Evolutionary conservation across 805 yeast species (phyloP).

Genomic region (Suhomyces xylopsoci): DNA sequence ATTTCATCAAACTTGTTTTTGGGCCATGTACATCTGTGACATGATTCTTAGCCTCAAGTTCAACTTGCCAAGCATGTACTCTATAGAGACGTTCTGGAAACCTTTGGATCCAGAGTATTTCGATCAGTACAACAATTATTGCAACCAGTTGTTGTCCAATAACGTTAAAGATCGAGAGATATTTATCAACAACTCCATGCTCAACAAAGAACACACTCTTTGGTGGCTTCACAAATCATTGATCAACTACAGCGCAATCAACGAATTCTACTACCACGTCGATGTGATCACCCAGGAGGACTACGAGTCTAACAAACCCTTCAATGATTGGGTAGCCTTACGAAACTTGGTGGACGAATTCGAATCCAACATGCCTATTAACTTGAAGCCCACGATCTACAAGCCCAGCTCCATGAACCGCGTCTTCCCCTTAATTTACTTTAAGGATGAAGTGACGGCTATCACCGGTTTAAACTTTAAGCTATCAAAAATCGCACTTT

Average conservation of each 20-base stretch:
- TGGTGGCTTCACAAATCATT: slow-evolving; percentile 38
- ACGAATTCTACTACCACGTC: slow-evolving; percentile 26
- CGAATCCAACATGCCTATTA: slow-evolving; percentile 26
- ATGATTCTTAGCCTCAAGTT: slow-evolving; percentile 32
- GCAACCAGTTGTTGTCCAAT: slow-evolving; percentile 4
- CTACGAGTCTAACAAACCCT: slow-evolving; percentile 19
- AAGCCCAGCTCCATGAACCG: slow-evolving; percentile 20
- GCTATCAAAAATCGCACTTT: slow-evolving; percentile 28
- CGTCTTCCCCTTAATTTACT: slow-evolving; percentile 32
- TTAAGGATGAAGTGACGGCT: slow-evolving; percentile 35
- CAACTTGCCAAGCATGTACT: slow-evolving; percentile 29
- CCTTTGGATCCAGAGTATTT: slow-evolving; percentile 31
- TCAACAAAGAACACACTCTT: slow-evolving; percentile 17
- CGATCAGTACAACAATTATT: slow-evolving; percentile 10
- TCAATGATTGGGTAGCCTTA: slow-evolving; percentile 26
- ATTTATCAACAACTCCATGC: slow-evolving; percentile 1
- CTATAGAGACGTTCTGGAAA: slow-evolving; percentile 31
- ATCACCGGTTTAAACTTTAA: slow-evolving; percentile 28
- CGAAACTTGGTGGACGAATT: slow-evolving; percentile 25
- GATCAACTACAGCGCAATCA: slow-evolving; percentile 24
- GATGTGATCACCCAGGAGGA: slow-evolving; percentile 28
- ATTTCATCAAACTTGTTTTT: slow-evolving; percentile 33
- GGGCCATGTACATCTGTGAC: slow-evolving; percentile 37
- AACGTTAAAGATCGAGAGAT: slow-evolving; percentile 10
- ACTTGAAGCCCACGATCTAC: slow-evolving; percentile 31